phyloP scores from a whole-genome alignment of 805 yeast genomes.

The Pichia scutulata region DNA sequence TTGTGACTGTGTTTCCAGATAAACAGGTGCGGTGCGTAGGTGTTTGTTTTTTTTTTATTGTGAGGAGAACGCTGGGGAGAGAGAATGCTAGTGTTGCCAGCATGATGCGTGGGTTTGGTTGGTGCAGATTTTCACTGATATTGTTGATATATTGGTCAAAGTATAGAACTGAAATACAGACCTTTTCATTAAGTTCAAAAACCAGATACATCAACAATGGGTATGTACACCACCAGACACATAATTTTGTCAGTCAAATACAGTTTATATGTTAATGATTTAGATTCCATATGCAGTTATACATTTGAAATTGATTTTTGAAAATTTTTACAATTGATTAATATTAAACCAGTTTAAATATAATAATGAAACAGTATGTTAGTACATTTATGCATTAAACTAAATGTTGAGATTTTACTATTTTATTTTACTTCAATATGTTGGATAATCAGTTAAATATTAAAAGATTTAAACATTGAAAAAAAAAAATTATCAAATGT shows the following conservation, averaged over 20 bases:
- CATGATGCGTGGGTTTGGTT: not conserved
- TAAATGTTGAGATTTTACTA: not conserved
- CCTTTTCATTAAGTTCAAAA: not conserved
- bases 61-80: not conserved
- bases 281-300: not conserved
- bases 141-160: not conserved
- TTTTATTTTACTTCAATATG: not conserved
- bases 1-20: not conserved
- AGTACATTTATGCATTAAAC: not conserved
- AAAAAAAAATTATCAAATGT: no score
- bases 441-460: not conserved
- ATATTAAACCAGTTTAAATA: no score
- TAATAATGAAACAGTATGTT: no score
- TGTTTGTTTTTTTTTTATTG: not conserved
- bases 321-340: not conserved
- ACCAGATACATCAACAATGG: conserved; percentile 12
- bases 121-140: not conserved
- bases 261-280: not conserved
- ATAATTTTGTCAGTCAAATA: not conserved
- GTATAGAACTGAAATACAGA: not conserved
- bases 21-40: not conserved
- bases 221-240: conserved; percentile 6
- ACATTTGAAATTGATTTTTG: not conserved
- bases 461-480: not conserved
- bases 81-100: not conserved